These are phyloP conservation scores for Saccharomycopsis hybrid DNA, from an alignment of 1,139 yeast species.

Conservation along the genomic window DNA sequence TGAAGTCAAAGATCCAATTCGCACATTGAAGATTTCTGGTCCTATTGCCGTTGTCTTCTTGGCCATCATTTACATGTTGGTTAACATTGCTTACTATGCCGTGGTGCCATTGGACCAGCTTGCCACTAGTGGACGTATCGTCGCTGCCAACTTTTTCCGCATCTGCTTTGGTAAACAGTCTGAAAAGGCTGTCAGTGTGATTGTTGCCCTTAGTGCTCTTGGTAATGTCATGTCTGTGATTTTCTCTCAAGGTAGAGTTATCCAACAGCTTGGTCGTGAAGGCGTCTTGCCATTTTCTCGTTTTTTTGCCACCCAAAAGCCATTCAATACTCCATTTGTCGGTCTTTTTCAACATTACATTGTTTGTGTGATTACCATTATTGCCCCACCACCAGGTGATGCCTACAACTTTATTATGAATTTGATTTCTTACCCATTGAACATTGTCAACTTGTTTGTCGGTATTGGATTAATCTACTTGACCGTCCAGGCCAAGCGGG, in stretches of 20 bases:
- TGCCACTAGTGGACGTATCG: slow-evolving; percentile 55
- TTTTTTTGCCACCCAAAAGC: slow-evolving; percentile 46
- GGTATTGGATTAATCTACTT: slow-evolving; percentile 68
- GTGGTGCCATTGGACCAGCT: slow-evolving; percentile 65
- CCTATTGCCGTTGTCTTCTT: slow-evolving; percentile 60
- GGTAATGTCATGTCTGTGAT: slow-evolving; percentile 78
- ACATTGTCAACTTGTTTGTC: slow-evolving; percentile 63
- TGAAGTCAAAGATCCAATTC: slow-evolving; percentile 66
- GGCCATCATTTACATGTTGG: slow-evolving; percentile 59
- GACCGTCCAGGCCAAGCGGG: slow-evolving; percentile 48
- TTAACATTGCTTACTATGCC: slow-evolving; percentile 65
- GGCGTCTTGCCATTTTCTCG: slow-evolving; percentile 64
- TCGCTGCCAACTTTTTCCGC: slow-evolving; percentile 70
- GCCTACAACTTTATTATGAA: slow-evolving; percentile 72
- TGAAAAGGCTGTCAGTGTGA: slow-evolving; percentile 61
- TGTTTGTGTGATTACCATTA: slow-evolving; percentile 46
- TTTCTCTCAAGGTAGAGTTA: slow-evolving; percentile 71
- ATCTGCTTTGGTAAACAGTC: slow-evolving; percentile 63
- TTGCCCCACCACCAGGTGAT: slow-evolving; percentile 70
- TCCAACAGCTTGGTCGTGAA: slow-evolving; percentile 69
- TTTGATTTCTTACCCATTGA: slow-evolving; percentile 69
- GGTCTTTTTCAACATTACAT: slow-evolving; percentile 50
- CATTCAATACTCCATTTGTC: slow-evolving; percentile 50
- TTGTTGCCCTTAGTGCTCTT: slow-evolving; percentile 67
- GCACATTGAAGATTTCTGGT: slow-evolving; percentile 64